Conservation (phyloP, 108 stramenopile genomes). For the Mediolabrus comicus region DNA sequence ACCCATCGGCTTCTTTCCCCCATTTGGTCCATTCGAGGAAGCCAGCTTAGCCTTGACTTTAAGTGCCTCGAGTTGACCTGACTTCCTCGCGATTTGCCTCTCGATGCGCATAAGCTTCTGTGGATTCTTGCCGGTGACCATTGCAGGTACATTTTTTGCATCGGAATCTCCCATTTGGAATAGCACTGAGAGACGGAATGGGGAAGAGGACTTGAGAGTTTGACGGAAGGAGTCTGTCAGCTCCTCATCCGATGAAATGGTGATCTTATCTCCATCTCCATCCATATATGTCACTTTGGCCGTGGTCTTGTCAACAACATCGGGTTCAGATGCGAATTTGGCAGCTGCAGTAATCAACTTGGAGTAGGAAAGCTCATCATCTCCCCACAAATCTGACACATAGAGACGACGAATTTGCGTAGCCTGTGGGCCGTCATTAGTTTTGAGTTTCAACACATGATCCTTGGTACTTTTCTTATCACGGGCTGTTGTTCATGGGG, state of each 20-base stretch:
- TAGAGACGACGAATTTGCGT: slow-evolving; percentile 68
- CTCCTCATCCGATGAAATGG: slow-evolving; percentile 66
- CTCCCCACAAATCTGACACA: slow-evolving; percentile 50
- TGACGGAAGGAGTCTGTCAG: slow-evolving; percentile 69
- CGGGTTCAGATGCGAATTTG: slow-evolving; percentile 19
- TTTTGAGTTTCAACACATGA: slow-evolving; percentile 68
- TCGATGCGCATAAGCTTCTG: slow-evolving; percentile 4
- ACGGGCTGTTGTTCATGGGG: slow-evolving; percentile 7
- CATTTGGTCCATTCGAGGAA: background rate
- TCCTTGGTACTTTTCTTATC: slow-evolving; percentile 33
- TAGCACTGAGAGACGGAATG: slow-evolving; percentile 50
- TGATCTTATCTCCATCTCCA: slow-evolving; percentile 69
- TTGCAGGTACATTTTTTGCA: background rate
- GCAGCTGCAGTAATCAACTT: slow-evolving; percentile 52
- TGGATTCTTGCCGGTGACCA: slow-evolving; percentile 1
- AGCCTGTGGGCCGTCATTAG: slow-evolving; percentile 49
- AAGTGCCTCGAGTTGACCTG: background rate
- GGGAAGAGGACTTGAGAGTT: slow-evolving; percentile 47
- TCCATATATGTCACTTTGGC: slow-evolving; percentile 64
- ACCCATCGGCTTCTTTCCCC: slow-evolving; percentile 3
- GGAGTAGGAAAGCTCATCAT: slow-evolving; percentile 46
- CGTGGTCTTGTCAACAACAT: slow-evolving; percentile 13
- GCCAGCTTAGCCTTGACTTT: background rate
- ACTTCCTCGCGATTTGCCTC: background rate
- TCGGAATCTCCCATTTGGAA: background rate